Conservation (phyloP, 768 basidiomycete genomes). For the Pleurotus tuoliensis region DNA sequence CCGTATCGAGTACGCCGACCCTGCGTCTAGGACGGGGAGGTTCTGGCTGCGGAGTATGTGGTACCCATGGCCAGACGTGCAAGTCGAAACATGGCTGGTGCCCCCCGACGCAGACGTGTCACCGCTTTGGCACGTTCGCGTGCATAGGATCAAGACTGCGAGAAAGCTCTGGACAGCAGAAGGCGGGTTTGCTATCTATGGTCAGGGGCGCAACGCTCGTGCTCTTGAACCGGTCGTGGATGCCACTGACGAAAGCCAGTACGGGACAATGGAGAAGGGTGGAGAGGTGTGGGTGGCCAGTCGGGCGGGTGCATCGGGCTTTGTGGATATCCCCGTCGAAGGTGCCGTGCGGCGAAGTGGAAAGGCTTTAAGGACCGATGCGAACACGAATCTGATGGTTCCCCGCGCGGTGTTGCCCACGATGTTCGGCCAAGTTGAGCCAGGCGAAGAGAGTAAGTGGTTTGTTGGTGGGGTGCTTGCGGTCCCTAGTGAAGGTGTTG, state of each 20-base stretch:
- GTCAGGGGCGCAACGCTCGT: constrained; percentile 57
- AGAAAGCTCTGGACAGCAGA: constrained; percentile 57
- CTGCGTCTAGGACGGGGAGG: constrained; percentile 7
- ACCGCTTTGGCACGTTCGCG: constrained; percentile 66
- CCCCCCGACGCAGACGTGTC: constrained; percentile 46
- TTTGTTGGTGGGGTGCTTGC: constrained; percentile 66
- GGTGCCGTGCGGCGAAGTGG: constrained; percentile 24
- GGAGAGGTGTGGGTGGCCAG: constrained; percentile 51
- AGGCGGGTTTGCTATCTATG: constrained; percentile 69
- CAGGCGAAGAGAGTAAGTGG: constrained; percentile 45
- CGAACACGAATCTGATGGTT: constrained; percentile 69
- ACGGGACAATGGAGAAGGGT: constrained; percentile 47
- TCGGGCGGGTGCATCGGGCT: constrained; percentile 58
- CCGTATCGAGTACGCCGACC: constrained; percentile 37
- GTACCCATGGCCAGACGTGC: constrained; percentile 71
- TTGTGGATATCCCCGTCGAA: constrained; percentile 39
- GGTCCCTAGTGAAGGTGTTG: constrained; percentile 34
- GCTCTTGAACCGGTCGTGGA: constrained; percentile 45
- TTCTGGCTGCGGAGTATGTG: constrained; percentile 63
- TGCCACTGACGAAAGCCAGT: constrained; percentile 22
- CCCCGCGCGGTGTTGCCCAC: constrained; percentile 68
- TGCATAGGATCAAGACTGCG: constrained; percentile 56
- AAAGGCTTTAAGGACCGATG: constrained; percentile 58
- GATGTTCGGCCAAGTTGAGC: constrained; percentile 43
- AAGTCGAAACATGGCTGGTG: constrained; percentile 72